These are phyloP conservation scores for Fraxinus excelsior DNA, from an alignment of 257 asterid genomes.

Conservation along the genomic window DNA sequence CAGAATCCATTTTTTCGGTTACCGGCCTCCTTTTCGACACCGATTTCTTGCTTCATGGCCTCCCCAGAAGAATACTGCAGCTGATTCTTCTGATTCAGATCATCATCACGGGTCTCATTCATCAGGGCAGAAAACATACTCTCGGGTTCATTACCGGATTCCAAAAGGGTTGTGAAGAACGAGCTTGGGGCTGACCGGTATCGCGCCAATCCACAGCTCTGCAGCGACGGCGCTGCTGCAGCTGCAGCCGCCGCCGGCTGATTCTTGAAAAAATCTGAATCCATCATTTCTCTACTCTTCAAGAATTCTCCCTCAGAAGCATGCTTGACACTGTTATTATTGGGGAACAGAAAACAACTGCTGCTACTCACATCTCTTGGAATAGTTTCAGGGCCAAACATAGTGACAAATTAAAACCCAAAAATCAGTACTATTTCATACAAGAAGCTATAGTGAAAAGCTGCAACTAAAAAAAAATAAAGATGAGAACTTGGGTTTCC, in stretches of 20 bases:
- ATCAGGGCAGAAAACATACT: slow-evolving; percentile 55
- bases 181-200: slow-evolving; percentile 81
- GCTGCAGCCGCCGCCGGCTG: slow-evolving; percentile 37
- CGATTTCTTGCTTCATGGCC: slow-evolving; percentile 53
- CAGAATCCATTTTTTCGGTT: slow-evolving; percentile 23
- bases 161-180: slow-evolving; percentile 55
- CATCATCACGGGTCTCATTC: slow-evolving; percentile 35
- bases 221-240: slow-evolving; percentile 33
- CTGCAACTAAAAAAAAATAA: background rate
- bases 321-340: slow-evolving; percentile 27
- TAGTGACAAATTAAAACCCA: slow-evolving; percentile 1
- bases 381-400: slow-evolving; percentile 42
- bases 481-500: background rate
- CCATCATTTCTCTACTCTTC: slow-evolving; percentile 36
- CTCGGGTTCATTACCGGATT: slow-evolving; percentile 66
- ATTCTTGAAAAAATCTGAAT: slow-evolving; percentile 44
- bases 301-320: slow-evolving; percentile 43
- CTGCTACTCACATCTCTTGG: slow-evolving; percentile 36
- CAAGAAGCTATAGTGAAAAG: background rate
- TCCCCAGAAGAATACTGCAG: slow-evolving; percentile 23
- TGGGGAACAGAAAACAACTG: slow-evolving; percentile 31
- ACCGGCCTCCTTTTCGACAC: slow-evolving; percentile 34
- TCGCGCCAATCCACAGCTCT: slow-evolving; percentile 48
- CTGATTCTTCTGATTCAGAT: slow-evolving; percentile 38
- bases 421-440: background rate